These are phyloP conservation scores for Rhodomyrtus psidioides DNA, from an alignment of 441 rosid genomes.

Conservation along the genomic window DNA sequence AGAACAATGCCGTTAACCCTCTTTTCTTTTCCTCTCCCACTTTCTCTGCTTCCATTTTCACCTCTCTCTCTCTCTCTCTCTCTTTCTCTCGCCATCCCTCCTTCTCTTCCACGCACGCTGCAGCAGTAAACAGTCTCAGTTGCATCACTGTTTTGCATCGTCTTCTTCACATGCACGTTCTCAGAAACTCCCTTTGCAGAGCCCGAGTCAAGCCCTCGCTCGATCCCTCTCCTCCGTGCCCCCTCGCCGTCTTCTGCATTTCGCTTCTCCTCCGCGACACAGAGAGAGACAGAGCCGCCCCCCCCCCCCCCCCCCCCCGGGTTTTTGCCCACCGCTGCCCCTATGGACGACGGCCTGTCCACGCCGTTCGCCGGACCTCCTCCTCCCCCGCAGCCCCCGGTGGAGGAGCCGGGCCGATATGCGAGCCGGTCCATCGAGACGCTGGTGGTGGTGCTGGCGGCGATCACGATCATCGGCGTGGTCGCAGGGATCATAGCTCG, in stretches of 20 bases:
- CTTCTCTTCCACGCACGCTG: background rate
- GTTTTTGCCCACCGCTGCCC: background rate
- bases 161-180: background rate
- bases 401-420: slow-evolving; percentile 31
- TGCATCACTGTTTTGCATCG: background rate
- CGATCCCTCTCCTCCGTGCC: background rate
- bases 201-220: background rate
- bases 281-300: background rate
- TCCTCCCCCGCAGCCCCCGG: slow-evolving; percentile 19
- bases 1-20: background rate
- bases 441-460: slow-evolving; percentile 73
- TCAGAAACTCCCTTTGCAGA: background rate
- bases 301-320: too few relatives aligned
- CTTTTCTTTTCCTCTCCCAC: background rate
- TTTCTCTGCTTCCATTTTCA: background rate
- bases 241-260: too few relatives aligned
- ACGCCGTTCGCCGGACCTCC: slow-evolving; percentile 30
- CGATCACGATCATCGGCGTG: slow-evolving; percentile 59
- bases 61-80: background rate
- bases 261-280: background rate
- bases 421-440: slow-evolving; percentile 69
- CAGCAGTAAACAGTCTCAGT: background rate
- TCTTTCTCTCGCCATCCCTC: background rate
- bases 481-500: slow-evolving; percentile 72
- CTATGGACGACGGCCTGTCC: slow-evolving; percentile 30